A percentile compares a stretch with the other conserved stretches of the same genome.
Evolutionary conservation across 2,329 filamentous ascomycete species (phyloP).

Genomic region (Stemphylium beticola): DNA sequence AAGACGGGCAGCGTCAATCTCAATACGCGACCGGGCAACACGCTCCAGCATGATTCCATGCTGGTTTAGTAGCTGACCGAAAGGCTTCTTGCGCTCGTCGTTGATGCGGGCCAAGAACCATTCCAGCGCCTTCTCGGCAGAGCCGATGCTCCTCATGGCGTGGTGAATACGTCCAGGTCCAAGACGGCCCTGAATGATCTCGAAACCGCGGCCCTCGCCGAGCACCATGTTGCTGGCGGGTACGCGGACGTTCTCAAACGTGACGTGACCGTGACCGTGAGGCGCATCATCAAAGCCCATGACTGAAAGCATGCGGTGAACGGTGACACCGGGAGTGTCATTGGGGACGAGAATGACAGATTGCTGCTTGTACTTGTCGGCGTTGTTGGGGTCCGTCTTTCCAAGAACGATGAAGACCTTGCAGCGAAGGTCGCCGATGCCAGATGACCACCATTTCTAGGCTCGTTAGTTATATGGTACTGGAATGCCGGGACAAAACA

Average conservation of each 20-base stretch:
- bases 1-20: conserved; percentile 90
- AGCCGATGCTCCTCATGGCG: conserved; percentile 93
- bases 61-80: conserved; percentile 83
- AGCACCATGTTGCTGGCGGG: conserved; percentile 84
- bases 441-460: conserved; percentile 99
- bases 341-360: conserved; percentile 90
- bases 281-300: conserved; percentile 99
- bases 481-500: no score
- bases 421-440: conserved; percentile 91
- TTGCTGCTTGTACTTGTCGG: conserved; percentile 84
- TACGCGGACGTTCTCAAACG: conserved; percentile 88
- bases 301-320: conserved; percentile 90
- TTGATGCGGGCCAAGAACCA: conserved; percentile 96
- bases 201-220: conserved; percentile 91
- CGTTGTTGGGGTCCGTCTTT: conserved; percentile 79
- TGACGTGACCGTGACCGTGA: conserved; percentile 93
- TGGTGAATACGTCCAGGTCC: conserved; percentile 97
- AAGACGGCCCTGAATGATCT: conserved; percentile 96
- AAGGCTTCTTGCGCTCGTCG: conserved; percentile 87
- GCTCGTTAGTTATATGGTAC: conserved; percentile 54
- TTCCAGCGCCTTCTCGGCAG: conserved; percentile 88
- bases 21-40: conserved; percentile 88
- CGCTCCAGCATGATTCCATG: conserved; percentile 96
- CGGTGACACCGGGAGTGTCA: conserved; percentile 81
- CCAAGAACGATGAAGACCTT: conserved; percentile 96